Base-by-base conservation (phyloP, 768 basidiomycete species). In the Trichaptum fuscoviolaceum region DNA sequence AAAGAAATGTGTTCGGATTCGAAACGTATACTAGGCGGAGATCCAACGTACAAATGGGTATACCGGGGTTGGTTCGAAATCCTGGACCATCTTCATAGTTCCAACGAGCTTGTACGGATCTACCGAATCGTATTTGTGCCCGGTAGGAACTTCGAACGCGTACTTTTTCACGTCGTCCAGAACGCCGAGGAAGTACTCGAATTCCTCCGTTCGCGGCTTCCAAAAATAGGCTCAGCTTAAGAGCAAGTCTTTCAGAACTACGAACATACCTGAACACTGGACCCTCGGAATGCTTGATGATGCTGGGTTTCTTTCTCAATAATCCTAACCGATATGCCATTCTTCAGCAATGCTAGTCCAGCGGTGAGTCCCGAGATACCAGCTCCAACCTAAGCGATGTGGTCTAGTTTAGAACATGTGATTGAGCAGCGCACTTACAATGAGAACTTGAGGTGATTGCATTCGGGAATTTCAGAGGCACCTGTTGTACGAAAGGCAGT, bases 251-350 rank as follows among this genome's bases (percentile, higher is more conserved):
- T 34, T 25, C 30, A 61, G 25, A 17, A 52, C 15, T 52, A 52
- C 15, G 42, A 52, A 12, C 59, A 61, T 25, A 61, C 59, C 59
- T 25, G 24, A 25, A 61, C 23, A 17, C 59, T 18, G 3, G 59
- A 25, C 10, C 59, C 59, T 25, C 59, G 12, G 59, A 34, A 61
- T 15, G 17, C 24, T 15, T 27, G 27, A 35, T 35, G 63, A n/a
- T 63, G 35, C 2, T 34, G 25, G 17, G 10, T 3, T 20, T 63
- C 63, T 24, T 63, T 63, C 10, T 63, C 63, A 24, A 63, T 36
- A 58, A 67, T 66, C 23, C 67, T 65, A 20, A 66, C 65, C 27
- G 23, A 36, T 15, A 67, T 57, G 10, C 67, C 67, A 36, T 66
- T 67, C 30, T 66, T 62, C 64, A 64, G 24, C 18, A 67, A 57